A percentile compares a stretch with the other conserved stretches of the same genome.
Conservation (phyloP, 2,329 filamentous ascomycete species). For the Penicillium italicum region DNA sequence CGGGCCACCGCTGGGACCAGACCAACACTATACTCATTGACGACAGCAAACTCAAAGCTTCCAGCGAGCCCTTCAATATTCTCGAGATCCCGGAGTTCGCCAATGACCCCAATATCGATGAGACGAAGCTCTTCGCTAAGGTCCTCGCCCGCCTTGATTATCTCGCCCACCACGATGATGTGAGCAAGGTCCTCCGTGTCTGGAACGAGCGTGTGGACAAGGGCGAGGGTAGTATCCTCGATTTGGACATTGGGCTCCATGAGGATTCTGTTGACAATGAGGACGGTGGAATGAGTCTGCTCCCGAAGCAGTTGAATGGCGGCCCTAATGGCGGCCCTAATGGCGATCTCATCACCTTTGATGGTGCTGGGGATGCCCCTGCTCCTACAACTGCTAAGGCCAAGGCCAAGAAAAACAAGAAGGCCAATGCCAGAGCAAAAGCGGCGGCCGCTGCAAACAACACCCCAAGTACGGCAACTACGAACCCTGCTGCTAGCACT, state of each 20-base stretch:
- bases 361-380: not conserved
- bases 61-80: constrained; percentile 78
- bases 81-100: constrained; percentile 75
- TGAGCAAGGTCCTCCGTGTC: constrained; percentile 41
- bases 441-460: not conserved
- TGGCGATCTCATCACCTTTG: not conserved
- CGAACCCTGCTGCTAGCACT: not conserved
- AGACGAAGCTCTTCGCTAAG: constrained; percentile 46
- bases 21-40: constrained; percentile 87
- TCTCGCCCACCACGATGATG: constrained; percentile 48
- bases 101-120: constrained; percentile 40
- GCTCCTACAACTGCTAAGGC: not conserved
- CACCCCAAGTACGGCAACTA: not conserved
- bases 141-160: constrained; percentile 54
- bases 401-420: constrained; percentile 1
- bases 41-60: constrained; percentile 75
- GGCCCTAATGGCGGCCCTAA: not conserved
- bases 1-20: constrained; percentile 68
- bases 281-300: constrained; percentile 16
- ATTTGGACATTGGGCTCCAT: constrained; percentile 17
- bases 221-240: constrained; percentile 17
- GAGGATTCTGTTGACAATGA: constrained; percentile 8
- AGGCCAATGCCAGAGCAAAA: not conserved
- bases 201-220: constrained; percentile 29
- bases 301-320: not conserved